Evolutionary conservation across 1,139 yeast genomes (phyloP).

Genomic region (Meyerozyma elateridarum): DNA sequence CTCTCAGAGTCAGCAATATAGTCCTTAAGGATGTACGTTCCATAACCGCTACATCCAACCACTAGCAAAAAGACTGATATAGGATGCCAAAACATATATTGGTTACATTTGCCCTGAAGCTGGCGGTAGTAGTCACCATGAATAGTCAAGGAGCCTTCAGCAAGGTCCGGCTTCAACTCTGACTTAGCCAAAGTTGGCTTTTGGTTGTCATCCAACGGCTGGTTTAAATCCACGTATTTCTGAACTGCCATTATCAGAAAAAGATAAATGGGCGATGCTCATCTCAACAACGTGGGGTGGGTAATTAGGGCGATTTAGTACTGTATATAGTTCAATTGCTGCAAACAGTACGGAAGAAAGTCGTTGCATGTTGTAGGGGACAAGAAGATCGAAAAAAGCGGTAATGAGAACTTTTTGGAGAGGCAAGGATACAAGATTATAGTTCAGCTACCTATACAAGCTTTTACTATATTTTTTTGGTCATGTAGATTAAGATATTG

Average conservation of each 20-base stretch:
- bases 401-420: too few relatives aligned
- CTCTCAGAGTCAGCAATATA: slow-evolving; percentile 32
- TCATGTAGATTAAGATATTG: too few relatives aligned
- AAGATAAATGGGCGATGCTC: neutral
- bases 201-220: slow-evolving; percentile 47
- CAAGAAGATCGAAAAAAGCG: too few relatives aligned
- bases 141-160: slow-evolving; percentile 57
- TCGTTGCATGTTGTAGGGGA: too few relatives aligned
- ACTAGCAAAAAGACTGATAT: slow-evolving; percentile 27
- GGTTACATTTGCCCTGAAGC: slow-evolving; percentile 49
- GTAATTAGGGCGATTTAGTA: too few relatives aligned
- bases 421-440: too few relatives aligned
- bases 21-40: slow-evolving; percentile 30
- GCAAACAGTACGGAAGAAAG: too few relatives aligned
- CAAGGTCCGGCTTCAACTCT: slow-evolving; percentile 48
- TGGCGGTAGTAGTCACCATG: slow-evolving; percentile 62
- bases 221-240: slow-evolving; percentile 44
- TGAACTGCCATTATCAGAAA: slow-evolving; percentile 30
- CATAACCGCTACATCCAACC: slow-evolving; percentile 16
- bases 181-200: slow-evolving; percentile 46
- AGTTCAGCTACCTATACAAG: too few relatives aligned
- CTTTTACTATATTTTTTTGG: too few relatives aligned
- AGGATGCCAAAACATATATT: slow-evolving; percentile 46
- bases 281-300: slow-evolving; percentile 3
- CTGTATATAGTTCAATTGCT: too few relatives aligned